Base-by-base conservation (phyloP, 768 basidiomycete species). In the Termitomyces sp. region DNA sequence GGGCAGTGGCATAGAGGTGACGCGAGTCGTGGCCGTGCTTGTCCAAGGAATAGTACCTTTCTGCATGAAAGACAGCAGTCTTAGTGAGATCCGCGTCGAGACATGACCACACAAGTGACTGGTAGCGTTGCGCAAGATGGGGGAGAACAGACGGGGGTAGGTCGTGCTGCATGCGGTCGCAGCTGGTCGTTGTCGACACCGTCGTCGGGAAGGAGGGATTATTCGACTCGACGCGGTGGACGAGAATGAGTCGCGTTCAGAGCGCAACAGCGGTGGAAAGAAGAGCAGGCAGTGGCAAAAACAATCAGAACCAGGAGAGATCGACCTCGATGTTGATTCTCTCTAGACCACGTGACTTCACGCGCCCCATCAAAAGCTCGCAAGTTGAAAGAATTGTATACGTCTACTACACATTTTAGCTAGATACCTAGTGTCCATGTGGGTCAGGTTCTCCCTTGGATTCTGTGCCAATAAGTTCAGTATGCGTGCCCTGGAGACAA, bases 41-140 rank as follows among this genome's bases (percentile, higher is more conserved):
- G 71, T 90, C 86, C 70, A 90, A 73, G 41, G 84, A 81, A 68
- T 80, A 88, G 69, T 90, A 90, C 61, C 91, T 76, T 72, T 95
- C 94, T 36, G 92, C 91, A 74, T 90, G 90, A 76, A 96, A 96
- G 46, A 92, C 81, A 41, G 93, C 92, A 13, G 91, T 86, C 70
- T 80, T 82, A 64, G 82, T 77, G 46, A 94, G 83, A 65, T 88
- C 88, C 55, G 84, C 80, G 74, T 94, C 92, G 58, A 94, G 85
- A 72, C 85, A 92, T 64, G 84, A 83, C 90, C 91, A 92, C 65
- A 92, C 79, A 61, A 94, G 78, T 52, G 81, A 74, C 62, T 81
- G 81, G 68, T 89, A 87, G 62, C 88, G 87, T 71, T 84, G 82
- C 50, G 79, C 77, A 66, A 90, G 82, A 67, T 80, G 74, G 60